Percentiles rank a stretch among this genome's conserved stretches.
Conservation (phyloP, 495 filamentous ascomycete species). For the Podospora sp. region DNA sequence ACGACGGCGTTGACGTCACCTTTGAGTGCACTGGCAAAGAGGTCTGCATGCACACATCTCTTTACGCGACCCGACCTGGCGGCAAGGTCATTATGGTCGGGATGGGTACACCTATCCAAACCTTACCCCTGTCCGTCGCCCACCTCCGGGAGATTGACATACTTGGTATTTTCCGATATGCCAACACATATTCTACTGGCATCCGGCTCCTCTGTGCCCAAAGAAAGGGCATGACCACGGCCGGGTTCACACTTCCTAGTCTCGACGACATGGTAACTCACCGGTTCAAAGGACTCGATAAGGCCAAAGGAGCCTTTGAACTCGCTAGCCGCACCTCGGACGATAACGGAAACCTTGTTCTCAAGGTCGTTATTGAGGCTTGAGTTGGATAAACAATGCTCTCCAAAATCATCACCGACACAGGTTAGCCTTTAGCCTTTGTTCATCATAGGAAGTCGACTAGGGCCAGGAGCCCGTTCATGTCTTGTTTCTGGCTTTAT, state of each 20-base stretch:
- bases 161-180: conserved; percentile 89
- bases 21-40: conserved; percentile 95
- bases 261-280: conserved; percentile 77
- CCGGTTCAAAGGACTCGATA: conserved; percentile 66
- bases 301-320: conserved; percentile 70
- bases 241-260: conserved; percentile 59
- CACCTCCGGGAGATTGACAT: conserved; percentile 89
- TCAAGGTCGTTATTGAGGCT: conserved; percentile 81
- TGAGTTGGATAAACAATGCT: conserved; percentile 19
- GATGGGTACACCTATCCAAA: conserved; percentile 92
- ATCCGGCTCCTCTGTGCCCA: conserved; percentile 66
- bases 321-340: conserved; percentile 83
- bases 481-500: not conserved
- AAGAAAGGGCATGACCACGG: conserved; percentile 46
- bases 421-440: not conserved
- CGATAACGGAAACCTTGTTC: conserved; percentile 71
- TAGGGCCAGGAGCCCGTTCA: not conserved
- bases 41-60: conserved; percentile 79
- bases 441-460: not conserved
- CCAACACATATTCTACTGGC: conserved; percentile 81
- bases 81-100: conserved; percentile 86
- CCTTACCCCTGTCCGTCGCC: conserved; percentile 79
- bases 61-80: conserved; percentile 79
- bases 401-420: too few species aligned
- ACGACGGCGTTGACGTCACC: conserved; percentile 72